phyloP scores from a whole-genome alignment of 108 stramenopile species.

The Stephanodiscus minutulus region DNA sequence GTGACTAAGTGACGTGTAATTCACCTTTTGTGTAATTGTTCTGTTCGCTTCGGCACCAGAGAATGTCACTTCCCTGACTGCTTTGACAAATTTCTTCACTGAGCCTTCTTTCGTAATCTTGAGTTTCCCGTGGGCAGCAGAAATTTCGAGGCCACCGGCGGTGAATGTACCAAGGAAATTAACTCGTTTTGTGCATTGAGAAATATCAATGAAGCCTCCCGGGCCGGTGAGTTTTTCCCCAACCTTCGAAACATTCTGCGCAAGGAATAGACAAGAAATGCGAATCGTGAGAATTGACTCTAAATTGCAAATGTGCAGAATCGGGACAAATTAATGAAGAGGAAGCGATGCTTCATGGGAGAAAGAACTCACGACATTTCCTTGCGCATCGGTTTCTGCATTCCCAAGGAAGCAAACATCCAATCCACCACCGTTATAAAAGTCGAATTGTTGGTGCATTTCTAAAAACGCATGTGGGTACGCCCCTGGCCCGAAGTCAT shows the following conservation, averaged over 20 bases:
- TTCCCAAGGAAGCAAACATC: slow-evolving; percentile 72
- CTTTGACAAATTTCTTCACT: slow-evolving; percentile 70
- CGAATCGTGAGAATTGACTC: neutral
- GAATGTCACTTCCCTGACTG: slow-evolving; percentile 62
- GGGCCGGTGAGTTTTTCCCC: slow-evolving; percentile 65
- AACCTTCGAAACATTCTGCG: neutral
- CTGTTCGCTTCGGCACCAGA: slow-evolving; percentile 64
- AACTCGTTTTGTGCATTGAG: slow-evolving; percentile 63
- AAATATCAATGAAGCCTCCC: slow-evolving; percentile 86
- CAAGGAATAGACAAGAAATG: neutral
- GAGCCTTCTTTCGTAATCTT: slow-evolving; percentile 64
- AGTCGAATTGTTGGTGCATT: slow-evolving; percentile 82
- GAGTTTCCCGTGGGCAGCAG: slow-evolving; percentile 45
- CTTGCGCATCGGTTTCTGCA: slow-evolving; percentile 61
- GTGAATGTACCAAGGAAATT: slow-evolving; percentile 71
- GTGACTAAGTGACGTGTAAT: too few relatives aligned
- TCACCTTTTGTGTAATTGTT: slow-evolving; percentile 67
- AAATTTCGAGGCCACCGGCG: slow-evolving; percentile 68
- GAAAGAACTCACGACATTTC: slow-evolving; percentile 54
- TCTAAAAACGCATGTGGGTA: slow-evolving; percentile 74
- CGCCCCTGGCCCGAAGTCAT: slow-evolving; percentile 73
- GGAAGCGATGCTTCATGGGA: neutral
- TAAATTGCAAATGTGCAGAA: neutral
- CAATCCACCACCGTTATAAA: slow-evolving; percentile 77
- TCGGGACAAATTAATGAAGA: too few relatives aligned